Percentiles rank a stretch among this genome's conserved stretches.
phyloP scores from a whole-genome alignment of 257 asterid species.

The Anisodus tanguticus region DNA sequence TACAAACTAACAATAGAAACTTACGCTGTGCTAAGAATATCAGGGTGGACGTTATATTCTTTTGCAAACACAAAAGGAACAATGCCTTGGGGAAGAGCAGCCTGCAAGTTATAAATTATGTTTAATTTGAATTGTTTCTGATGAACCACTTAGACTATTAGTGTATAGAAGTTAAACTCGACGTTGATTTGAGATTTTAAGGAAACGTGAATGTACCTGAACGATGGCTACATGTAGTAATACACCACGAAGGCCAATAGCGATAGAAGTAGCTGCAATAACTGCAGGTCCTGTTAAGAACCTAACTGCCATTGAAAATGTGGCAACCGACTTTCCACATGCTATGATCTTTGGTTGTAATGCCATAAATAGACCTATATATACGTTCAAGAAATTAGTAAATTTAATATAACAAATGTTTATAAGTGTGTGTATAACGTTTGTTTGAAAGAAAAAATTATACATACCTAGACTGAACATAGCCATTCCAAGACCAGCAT shows the following conservation, averaged over 20 bases:
- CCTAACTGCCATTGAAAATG: conserved; percentile 93
- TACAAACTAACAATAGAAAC: conserved; percentile 27
- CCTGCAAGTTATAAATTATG: conserved; percentile 50
- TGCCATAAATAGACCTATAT: conserved; percentile 88
- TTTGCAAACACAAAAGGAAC: conserved; percentile 91
- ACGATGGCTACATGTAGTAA: conserved; percentile 85
- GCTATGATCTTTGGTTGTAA: conserved; percentile 91
- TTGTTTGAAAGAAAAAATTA: not conserved
- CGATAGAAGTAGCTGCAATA: conserved; percentile 89
- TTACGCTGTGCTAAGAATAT: conserved; percentile 92
- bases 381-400: not conserved
- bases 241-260: conserved; percentile 85
- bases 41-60: conserved; percentile 89
- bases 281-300: conserved; percentile 96
- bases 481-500: conserved; percentile 98
- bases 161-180: not conserved
- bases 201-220: conserved; percentile 53
- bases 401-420: not conserved
- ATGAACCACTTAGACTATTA: not conserved
- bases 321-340: conserved; percentile 84
- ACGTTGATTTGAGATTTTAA: not conserved
- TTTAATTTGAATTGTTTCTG: not conserved
- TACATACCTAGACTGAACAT: conserved; percentile 84
- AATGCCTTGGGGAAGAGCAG: conserved; percentile 94
- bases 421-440: not conserved